Evolutionary conservation across 345 rosid genomes (phyloP).

Genomic region (Salix purpurea): DNA sequence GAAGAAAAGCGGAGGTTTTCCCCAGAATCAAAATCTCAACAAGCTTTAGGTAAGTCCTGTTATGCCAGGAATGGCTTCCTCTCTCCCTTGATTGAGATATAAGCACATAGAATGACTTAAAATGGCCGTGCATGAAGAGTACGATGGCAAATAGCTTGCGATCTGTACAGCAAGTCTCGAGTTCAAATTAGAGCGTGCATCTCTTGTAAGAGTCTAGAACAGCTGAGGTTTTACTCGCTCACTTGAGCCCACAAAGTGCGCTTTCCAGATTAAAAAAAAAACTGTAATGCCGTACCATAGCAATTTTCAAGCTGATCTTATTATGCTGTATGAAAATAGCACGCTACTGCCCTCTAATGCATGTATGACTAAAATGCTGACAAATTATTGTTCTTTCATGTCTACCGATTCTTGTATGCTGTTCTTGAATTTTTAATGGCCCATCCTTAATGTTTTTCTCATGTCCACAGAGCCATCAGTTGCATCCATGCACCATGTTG

Average conservation of each 20-base stretch:
- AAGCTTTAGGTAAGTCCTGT: conserved; percentile 39
- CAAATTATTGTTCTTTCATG: not conserved
- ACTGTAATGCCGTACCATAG: not conserved
- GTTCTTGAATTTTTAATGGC: not conserved
- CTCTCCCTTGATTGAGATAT: not conserved
- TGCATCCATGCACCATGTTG: conserved; percentile 51
- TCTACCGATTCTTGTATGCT: not conserved
- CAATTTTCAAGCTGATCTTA: not conserved
- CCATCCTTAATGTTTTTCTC: not conserved
- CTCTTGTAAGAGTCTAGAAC: no score
- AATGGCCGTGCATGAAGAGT: not conserved
- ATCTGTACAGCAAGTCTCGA: no score
- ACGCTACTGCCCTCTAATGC: not conserved
- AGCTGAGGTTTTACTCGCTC: no score
- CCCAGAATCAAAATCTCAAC: conserved; percentile 50
- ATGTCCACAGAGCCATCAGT: conserved; percentile 47
- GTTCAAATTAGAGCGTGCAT: no score
- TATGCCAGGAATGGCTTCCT: conserved; percentile 34
- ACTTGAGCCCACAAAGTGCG: no score
- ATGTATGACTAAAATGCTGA: not conserved
- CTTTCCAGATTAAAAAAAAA: no score
- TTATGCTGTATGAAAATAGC: not conserved
- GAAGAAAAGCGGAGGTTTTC: conserved; percentile 48
- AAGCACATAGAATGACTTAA: not conserved
- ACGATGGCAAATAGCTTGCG: no score